Conservation (phyloP, 2,329 filamentous ascomycete species). For the Penicillium sp. region DNA sequence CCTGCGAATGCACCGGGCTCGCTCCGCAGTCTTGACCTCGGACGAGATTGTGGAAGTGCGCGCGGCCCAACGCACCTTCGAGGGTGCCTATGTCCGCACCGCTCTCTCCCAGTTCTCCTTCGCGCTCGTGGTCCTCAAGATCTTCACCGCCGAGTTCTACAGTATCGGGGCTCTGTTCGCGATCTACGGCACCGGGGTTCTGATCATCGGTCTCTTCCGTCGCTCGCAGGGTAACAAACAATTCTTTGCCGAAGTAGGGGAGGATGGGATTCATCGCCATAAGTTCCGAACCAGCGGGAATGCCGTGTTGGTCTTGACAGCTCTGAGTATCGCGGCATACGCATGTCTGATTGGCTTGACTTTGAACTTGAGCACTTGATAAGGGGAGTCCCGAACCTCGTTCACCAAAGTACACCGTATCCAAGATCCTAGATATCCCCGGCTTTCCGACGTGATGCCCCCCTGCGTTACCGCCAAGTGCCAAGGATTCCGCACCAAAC, state of each 20-base stretch:
- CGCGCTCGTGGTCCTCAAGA: conserved; percentile 88
- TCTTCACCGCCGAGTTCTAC: conserved; percentile 97
- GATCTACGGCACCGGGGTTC: conserved; percentile 81
- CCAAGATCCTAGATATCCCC: conserved; percentile 1
- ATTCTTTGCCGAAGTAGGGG: conserved; percentile 69
- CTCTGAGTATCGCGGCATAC: conserved; percentile 64
- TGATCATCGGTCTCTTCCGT: conserved; percentile 80
- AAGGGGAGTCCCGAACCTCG: background rate
- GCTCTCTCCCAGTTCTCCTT: conserved; percentile 95
- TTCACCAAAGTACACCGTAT: conserved; percentile 2
- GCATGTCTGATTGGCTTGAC: conserved; percentile 61
- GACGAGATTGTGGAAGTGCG: conserved; percentile 91
- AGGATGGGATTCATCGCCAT: conserved; percentile 62
- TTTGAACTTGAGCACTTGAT: conserved; percentile 46
- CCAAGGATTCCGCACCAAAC: conserved; percentile 31
- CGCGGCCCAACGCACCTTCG: conserved; percentile 92
- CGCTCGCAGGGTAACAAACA: conserved; percentile 90
- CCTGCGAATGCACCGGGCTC: conserved; percentile 78
- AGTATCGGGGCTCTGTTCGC: conserved; percentile 95
- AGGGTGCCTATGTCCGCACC: conserved; percentile 94
- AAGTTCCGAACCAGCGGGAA: conserved; percentile 68
- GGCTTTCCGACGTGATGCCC: conserved; percentile 10
- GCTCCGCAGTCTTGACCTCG: conserved; percentile 77
- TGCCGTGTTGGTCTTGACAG: conserved; percentile 64
- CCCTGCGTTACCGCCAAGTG: conserved; percentile 35